Base-by-base conservation (phyloP, 2,329 filamentous ascomycete genomes). In the Claviceps purpurea region DNA sequence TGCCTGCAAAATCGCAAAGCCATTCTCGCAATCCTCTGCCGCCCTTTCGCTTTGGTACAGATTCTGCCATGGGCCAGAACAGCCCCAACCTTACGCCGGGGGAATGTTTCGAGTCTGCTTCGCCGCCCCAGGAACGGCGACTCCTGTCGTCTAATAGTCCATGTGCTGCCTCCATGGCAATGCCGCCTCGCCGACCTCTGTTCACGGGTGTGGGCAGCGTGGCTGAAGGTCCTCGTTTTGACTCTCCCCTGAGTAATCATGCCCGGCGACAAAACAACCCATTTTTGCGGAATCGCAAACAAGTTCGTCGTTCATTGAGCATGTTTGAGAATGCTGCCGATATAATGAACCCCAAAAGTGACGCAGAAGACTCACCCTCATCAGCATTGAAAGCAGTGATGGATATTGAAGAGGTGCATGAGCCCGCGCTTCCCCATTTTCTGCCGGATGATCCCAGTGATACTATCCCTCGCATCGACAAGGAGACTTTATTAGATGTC, bases 311-410 rank as follows among this genome's bases (percentile, higher is more conserved):
- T 58, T 95, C 91, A 24, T 73, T 96, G 63, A 97, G 93, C 77
- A 98, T 98, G 93, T 98, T 95, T 69, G 91, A 97, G 71, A 82
- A 86, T 65, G 86, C 90, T 3, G 86, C 81, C 58, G 93, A 97
- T 64, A 76, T 96, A 52, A 86, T 95, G 73, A 89, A 88, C 69
- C 75, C 83, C 52, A 89, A 89, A 66, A 73, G 64, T 2, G 67
- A 84, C 57, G 79, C 81, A 46, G 78, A 78, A 11, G 67, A 71
- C 54, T 63, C 70, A 50, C 66, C 76, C 53, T 51, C 65, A 11
- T 64, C 67, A 4, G 61, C 66, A 54, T 72, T 91, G 56, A 79
- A 87, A 60, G 84, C 86, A 43, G 85, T 91, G 52, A 87, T 87
- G 79, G 89, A 95, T 64, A 74, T 93, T 50, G 89, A 95, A 65